Evolutionary conservation across 2,329 filamentous ascomycete species (phyloP), one percentile per base, ranked within the genome.

Genomic region (Sporothrix brasiliensis): DNA sequence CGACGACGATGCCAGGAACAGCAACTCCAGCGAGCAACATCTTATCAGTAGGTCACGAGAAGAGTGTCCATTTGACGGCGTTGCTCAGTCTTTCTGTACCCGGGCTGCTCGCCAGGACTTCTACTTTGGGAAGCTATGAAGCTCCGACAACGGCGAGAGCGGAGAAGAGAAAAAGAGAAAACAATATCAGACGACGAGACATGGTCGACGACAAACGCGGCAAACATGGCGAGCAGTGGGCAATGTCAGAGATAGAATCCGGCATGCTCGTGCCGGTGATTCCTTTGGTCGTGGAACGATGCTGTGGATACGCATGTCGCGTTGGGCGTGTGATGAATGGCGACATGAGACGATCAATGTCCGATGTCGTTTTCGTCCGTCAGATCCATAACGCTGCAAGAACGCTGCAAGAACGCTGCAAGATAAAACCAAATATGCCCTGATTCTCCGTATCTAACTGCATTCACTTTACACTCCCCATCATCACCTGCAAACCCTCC

Each of bases 81-180:
- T 34, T 34, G 3, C 34, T 34, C 34, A 5, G 34, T 34, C 34
- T 34, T 7, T 34, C 34, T 4, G 50, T 24, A 16, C 56, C n/a
- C 39, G 3, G 14, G 10, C 3, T 47, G 39, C 39, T 63, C 58
- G 58, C 58, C 58, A 63, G 58, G 21, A 63, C 41, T 63, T 49
- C 60, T 14, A 1, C 19, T 63, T 63, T 30, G 41, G 60, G 34
- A 58, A 14, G 56, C 30, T 44, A 39, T 24, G 7, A 11, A 19
- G 16, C n/a, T 39, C 58, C 58, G 58, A 63, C 39, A 63, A 63
- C 58, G 58, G 58, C 58, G 34, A 27, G 13, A 19, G 3, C 27
- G 13, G 30, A 34, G 53, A n/a, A n/a, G n/a, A n/a, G n/a, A n/a
- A n/a, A n/a, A n/a, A 34, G 34, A 60, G 10, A 34, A n/a, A 39